Conservation (phyloP, 345 rosid genomes). For the Rubroshorea leprosula region DNA sequence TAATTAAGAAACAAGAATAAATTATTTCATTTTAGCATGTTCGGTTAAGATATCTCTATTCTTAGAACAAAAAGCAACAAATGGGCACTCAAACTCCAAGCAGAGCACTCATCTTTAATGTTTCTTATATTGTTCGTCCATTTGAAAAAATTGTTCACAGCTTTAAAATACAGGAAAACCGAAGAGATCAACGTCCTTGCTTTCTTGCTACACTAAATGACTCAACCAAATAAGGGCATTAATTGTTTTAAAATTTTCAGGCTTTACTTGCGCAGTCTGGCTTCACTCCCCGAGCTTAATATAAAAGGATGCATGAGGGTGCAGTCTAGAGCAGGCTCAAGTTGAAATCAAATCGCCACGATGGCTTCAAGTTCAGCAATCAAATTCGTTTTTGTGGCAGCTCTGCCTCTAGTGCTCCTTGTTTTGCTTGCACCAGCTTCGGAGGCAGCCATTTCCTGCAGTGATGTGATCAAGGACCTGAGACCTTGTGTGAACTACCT, state of each 20-base stretch:
- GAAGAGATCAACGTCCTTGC: background rate
- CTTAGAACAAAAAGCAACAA: no score
- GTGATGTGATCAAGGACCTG: slow-evolving; percentile 52
- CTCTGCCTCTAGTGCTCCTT: slow-evolving; percentile 21
- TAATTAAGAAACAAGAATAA: background rate
- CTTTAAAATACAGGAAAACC: no score
- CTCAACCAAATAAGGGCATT: background rate
- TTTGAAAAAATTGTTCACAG: no score
- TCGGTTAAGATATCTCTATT: background rate
- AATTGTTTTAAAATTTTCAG: background rate
- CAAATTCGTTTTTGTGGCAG: slow-evolving; percentile 13
- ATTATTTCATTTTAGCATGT: background rate
- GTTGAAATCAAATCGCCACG: background rate
- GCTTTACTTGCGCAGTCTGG: background rate
- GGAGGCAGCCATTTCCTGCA: slow-evolving; percentile 50
- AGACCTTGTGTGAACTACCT: slow-evolving; percentile 66
- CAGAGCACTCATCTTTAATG: background rate
- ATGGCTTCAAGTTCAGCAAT: slow-evolving; percentile 15
- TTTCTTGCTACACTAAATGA: background rate
- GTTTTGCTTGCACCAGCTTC: slow-evolving; percentile 29
- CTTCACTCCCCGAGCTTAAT: background rate
- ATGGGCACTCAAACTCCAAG: background rate
- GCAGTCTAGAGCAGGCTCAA: background rate
- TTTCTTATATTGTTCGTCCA: no score
- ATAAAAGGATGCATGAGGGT: no score